These are phyloP conservation scores for Suhomyces faveliae DNA, from an alignment of 805 yeast species.

Conservation along the genomic window DNA sequence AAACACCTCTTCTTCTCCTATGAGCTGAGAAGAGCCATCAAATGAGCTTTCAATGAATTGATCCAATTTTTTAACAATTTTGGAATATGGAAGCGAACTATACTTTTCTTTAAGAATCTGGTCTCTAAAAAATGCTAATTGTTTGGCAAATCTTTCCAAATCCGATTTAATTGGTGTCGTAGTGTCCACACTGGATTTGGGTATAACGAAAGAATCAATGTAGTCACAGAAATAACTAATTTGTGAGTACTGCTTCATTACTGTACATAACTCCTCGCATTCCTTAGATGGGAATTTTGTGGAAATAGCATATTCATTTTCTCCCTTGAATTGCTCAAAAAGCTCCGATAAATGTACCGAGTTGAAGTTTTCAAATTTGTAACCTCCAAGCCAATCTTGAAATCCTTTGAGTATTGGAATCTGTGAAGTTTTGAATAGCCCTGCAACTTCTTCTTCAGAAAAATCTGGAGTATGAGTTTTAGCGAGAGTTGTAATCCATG, in stretches of 20 bases:
- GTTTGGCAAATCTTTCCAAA: conserved; percentile 14
- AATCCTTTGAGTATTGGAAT: neutral
- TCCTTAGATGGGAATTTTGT: neutral
- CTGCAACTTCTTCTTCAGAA: neutral
- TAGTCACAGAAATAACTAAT: neutral
- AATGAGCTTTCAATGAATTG: conserved; percentile 4
- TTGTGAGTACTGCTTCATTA: neutral
- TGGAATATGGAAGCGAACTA: conserved; percentile 6
- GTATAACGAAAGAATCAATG: neutral
- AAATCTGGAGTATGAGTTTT: neutral
- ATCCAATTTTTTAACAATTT: conserved; percentile 11
- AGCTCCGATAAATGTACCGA: neutral
- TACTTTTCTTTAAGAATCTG: conserved; percentile 5
- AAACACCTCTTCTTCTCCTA: conserved; percentile 2
- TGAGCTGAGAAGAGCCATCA: neutral
- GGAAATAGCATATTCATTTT: neutral
- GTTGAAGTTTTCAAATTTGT: conserved; percentile 2
- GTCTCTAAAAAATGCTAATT: conserved; percentile 17
- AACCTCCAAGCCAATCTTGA: conserved; percentile 5
- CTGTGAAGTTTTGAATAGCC: neutral
- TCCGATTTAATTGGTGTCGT: conserved; percentile 11
- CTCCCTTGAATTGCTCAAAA: conserved; percentile 1
- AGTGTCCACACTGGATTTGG: neutral
- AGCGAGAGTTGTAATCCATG: conserved; percentile 6
- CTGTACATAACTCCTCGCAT: neutral